Evolutionary conservation across 2,329 filamentous ascomycete species (phyloP), one percentile per base, ranked within the genome.

Genomic region (Truncatella angustata): DNA sequence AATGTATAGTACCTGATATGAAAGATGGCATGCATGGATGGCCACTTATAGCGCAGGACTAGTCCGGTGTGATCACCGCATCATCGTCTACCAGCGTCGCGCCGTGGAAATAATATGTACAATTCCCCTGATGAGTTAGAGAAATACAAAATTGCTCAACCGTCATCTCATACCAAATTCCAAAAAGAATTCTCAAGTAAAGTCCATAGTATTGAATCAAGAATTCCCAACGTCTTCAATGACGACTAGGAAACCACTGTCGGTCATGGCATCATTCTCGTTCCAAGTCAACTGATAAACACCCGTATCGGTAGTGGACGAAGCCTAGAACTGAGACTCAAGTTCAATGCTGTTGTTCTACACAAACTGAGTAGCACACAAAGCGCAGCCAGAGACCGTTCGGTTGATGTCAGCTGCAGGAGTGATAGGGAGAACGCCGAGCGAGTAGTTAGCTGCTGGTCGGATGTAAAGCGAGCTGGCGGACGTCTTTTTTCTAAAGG

Each of bases 241-340:
- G 11, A 45, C 42, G 9, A 45, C 42, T 3, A 24, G 42, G 26
- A 45, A 45, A 45, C 42, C 28, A 9, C 42, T 24, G 10, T 45
- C 42, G 2, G 42, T 45, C 4, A 45, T 11, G 10, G 24, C 42
- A 10, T 30, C 42, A 14, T 45, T n/a, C 1, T 20, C 21, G n/a
- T 45, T 45, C 42, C 42, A 45, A n/a, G 28, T 24, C 18, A 44
- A 34, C 51, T 52, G 4, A 42, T 54, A 54, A 3, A 51, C 46
- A 2, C 52, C 49, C 18, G 42, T 45, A 20, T 32, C 46, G 6
- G 45, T 47, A 1, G 56, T 60, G 11, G 46, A 24, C 30, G 35
- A 44, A 1, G 54, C 57, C 57, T 56, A 61, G 42, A 60, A 60
- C 28, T 61, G 57, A 18, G 57, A 54, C 32, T 58, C 49, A n/a